Base-by-base conservation (phyloP, 2,329 filamentous ascomycete species). In the Phyllosticta paracitricarpa region DNA sequence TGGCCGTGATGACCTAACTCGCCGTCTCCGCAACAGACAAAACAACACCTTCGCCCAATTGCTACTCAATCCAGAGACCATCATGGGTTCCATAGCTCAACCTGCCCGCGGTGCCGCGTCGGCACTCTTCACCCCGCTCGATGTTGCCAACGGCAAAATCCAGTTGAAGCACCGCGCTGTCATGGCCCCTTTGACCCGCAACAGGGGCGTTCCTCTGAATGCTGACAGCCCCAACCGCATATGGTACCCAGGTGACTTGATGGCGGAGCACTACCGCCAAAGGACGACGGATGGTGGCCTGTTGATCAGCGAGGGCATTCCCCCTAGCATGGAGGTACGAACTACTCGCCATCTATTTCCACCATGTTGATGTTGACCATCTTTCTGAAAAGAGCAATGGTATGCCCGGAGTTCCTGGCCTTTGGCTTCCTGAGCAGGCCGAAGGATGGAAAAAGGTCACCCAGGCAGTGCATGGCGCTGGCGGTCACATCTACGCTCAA, bases 241-340 rank as follows among this genome's bases (percentile, higher is more conserved):
- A 64, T 83, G 80, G 73, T 70, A 78, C 17, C 77, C 76, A 1
- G 74, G 73, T n/a, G 75, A 79, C n/a, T 57, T 74, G 58, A 74
- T 76, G 2, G 68, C 72, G 19, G 77, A 82, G 60, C 81, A 84
- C 71, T 84, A 84, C 69, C 69, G 71, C 22, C 81, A 85, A 67
- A 77, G 82, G 25, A 80, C 76, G 40, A 74, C 75, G 9, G 77
- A 79, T 4, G 82, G 83, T 25, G 84, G 82, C 1, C 72, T 87
- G 2, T 70, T 87, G 52, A 79, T 87, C 65, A 80, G 79, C 2
- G 84, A 87, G 68, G 83, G 78, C 0, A 82, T 81, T 4, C 77
- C 76, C 72, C 81, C 74, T 69, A 79, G 68, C 67, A 66, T 69
- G 2, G 76, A 77, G 69, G 75, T 76, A 70, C 12, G 54, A 56